Evolutionary conservation across 345 rosid species (phyloP), one percentile per base, ranked within the genome.

Genomic region (Syzygium oleosum): DNA sequence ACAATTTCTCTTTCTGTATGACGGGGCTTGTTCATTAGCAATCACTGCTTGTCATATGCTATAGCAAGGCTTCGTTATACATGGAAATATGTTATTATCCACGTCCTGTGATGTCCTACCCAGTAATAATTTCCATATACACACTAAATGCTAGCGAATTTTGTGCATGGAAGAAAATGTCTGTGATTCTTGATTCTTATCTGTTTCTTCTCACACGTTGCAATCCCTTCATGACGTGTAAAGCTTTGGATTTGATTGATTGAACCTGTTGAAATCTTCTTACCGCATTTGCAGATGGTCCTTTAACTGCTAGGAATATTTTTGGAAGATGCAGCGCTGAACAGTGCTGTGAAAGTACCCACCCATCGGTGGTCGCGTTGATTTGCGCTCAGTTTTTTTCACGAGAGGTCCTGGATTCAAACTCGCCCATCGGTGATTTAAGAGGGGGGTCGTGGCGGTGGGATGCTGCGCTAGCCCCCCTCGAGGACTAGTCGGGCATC

Each of bases 271-370:
- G n/a, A 13, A 7, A 9, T 46, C 38, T 43, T 84, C 83, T 85
- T n/a, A 23, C 68, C 29, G 80, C 86, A 54, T 88, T 52, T 91
- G 91, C 91, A 96, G 99, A 92, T 93, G 95, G 92, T 88, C 98
- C 98, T 43, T 49, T 97, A 52, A 91, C 95, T 93, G 88, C 99
- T 88, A 94, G 99, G 92, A 96, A 96, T 91, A 95, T 97, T 91
- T 89, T 95, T 95, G 91, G 99, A 96, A 92, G 93, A 95, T 90
- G 94, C 93, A 43, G 98, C 96, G 88, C 94, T 94, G 88, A 97
- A 96, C 92, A 86, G 25, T 73, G 98, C 99, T 25, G 99, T 97
- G 38, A 95, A 97, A 91, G n/a, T n/a, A n/a, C n/a, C n/a, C n/a
- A n/a, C n/a, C n/a, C n/a, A n/a, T n/a, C n/a, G n/a, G n/a, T n/a